Conservation (phyloP, 78 protist genomes). For the Dictyostelium brefeldianum region DNA sequence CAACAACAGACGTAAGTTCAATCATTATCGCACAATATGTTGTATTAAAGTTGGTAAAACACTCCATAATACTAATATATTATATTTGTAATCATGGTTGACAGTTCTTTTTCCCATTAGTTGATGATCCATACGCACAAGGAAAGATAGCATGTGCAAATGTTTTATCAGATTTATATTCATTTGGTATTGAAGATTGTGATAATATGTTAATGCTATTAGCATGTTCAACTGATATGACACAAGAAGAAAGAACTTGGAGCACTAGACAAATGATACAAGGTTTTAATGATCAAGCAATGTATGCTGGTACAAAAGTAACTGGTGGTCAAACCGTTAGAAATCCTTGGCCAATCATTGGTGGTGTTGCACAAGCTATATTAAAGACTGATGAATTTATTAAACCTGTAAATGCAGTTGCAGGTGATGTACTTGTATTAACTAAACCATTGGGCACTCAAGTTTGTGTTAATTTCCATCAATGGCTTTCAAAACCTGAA, state of each 20-base stretch:
- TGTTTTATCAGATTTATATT: conserved; percentile 92
- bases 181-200: conserved; percentile 90
- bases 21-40: too few species aligned
- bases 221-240: conserved; percentile 87
- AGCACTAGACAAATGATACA: conserved; percentile 74
- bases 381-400: conserved; percentile 68
- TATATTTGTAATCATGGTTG: too few species aligned
- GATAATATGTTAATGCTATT: conserved; percentile 95
- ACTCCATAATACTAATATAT: not conserved
- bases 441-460: conserved; percentile 97
- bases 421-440: conserved; percentile 93
- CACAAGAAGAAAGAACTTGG: conserved; percentile 60
- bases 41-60: not conserved
- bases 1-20: conserved; percentile 94
- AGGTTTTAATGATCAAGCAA: conserved; percentile 86
- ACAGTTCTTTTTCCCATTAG: conserved; percentile 94
- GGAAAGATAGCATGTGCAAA: conserved; percentile 95
- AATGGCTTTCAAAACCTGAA: conserved; percentile 84
- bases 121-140: conserved; percentile 93
- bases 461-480: conserved; percentile 92
- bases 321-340: conserved; percentile 94
- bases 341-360: conserved; percentile 90
- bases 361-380: conserved; percentile 94
- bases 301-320: conserved; percentile 83
- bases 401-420: conserved; percentile 77